Evolutionary conservation across 495 filamentous ascomycete genomes (phyloP), one percentile per base, ranked within the genome.

Genomic region (Xylaria curta): DNA sequence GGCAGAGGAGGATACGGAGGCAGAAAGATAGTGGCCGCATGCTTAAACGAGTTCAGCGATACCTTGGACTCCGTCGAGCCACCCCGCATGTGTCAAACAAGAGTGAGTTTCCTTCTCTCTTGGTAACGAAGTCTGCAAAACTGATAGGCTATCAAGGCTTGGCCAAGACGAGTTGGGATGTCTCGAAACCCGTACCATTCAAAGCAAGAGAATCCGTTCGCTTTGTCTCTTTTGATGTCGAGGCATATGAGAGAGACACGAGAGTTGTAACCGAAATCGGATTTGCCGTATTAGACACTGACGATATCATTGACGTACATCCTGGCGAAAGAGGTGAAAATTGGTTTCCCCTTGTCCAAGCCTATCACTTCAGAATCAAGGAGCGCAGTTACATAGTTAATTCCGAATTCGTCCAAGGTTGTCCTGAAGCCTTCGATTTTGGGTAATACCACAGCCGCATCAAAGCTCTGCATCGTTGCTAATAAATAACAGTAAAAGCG

Each of bases 191-290:
- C 19, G 74, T 73, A 67, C 79, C 82, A 2, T 88, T 88, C 73
- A 80, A 85, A 21, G 73, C 82, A 26, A 83, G 86, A 47, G 42
- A 73, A 8, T 76, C 75, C 7, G 87, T 91, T 1, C 82, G 97
- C 28, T 93, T 99, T 74, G 82, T 97, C 68, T 89, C 86, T 72
- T 81, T 97, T 56, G 95, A 99, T 76, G 78, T 94, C 40, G 96
- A 99, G 78, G 88, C 90, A 9, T 95, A 90, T 72, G 95, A 98
- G 80, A 76, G 78, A 33, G 81, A 89, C 66, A 83, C 86, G 4
- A 80, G 82, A 58, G 75, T 85, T 2, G 82, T 98, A 71, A 97
- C 94, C 4, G 96, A 99, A 78, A 85, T 99, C 66, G 96, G 96
- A 44, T 85, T 99, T 60, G 90, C 93, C 10, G 89, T 87, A 12